phyloP scores from a whole-genome alignment of 2,329 filamentous ascomycete genomes.

The Teratosphaeria nubilosa region DNA sequence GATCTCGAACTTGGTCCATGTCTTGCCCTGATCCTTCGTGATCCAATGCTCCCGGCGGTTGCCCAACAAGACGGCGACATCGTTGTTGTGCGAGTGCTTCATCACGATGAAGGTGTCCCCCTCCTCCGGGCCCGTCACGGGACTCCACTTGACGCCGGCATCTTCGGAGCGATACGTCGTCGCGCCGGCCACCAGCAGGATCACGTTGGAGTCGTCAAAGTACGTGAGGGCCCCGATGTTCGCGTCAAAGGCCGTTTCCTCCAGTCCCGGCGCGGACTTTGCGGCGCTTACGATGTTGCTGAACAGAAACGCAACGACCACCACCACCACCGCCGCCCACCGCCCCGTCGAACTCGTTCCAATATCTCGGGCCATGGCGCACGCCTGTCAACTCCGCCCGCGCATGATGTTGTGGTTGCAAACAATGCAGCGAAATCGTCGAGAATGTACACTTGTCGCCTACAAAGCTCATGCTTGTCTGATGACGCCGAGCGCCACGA shows the following conservation, averaged over 20 bases:
- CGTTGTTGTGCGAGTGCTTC: conserved; percentile 68
- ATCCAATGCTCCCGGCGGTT: conserved; percentile 60
- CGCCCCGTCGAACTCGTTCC: neutral
- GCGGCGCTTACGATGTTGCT: conserved; percentile 6
- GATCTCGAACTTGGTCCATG: conserved; percentile 64
- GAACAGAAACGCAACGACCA: conserved; percentile 14
- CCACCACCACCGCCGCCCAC: conserved; percentile 9
- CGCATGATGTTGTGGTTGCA: neutral
- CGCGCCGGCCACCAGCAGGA: conserved; percentile 58
- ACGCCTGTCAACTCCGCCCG: neutral
- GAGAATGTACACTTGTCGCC: neutral
- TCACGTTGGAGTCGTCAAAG: conserved; percentile 78
- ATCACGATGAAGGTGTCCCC: conserved; percentile 53
- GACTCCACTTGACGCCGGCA: conserved; percentile 68
- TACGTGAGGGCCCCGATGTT: conserved; percentile 66
- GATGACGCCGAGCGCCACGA: neutral
- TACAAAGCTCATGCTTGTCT: neutral
- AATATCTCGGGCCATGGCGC: neutral
- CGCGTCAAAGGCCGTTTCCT: conserved; percentile 54
- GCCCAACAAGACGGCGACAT: conserved; percentile 73
- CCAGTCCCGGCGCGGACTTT: conserved; percentile 48
- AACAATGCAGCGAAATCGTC: neutral
- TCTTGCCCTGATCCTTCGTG: conserved; percentile 72
- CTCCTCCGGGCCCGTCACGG: conserved; percentile 53
- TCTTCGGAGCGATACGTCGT: conserved; percentile 69